These are phyloP conservation scores for Castanopsis chinensis DNA, from an alignment of 306 rosid species.

Conservation along the genomic window DNA sequence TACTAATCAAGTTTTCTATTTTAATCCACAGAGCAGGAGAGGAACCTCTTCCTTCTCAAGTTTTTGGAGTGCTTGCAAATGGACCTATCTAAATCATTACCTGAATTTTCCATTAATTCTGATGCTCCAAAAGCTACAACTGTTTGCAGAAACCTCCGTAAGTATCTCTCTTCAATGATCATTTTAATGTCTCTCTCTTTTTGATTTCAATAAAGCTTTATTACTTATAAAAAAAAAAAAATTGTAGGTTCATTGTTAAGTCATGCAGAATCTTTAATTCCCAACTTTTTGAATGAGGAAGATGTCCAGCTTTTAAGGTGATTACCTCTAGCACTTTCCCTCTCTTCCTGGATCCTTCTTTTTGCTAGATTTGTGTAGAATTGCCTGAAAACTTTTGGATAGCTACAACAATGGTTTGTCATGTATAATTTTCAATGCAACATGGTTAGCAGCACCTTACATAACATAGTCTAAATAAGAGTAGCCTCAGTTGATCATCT, in stretches of 20 bases:
- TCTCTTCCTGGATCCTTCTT: constrained; percentile 2
- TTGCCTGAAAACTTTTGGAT: constrained; percentile 22
- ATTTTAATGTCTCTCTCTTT: too few relatives aligned
- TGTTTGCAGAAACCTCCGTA: constrained; percentile 81
- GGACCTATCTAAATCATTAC: constrained; percentile 58
- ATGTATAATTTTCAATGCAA: not conserved
- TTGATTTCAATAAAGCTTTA: too few relatives aligned
- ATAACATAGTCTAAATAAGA: not conserved
- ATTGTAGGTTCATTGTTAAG: constrained; percentile 87
- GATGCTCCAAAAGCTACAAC: constrained; percentile 58
- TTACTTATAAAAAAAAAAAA: too few relatives aligned
- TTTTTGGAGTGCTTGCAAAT: constrained; percentile 80
- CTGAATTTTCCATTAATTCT: constrained; percentile 64
- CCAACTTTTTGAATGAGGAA: constrained; percentile 71
- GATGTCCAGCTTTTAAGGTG: constrained; percentile 91
- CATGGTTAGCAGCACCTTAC: not conserved
- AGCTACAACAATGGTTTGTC: not conserved
- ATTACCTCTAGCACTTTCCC: constrained; percentile 4
- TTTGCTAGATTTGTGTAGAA: constrained; percentile 17
- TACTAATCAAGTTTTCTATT: constrained; percentile 19
- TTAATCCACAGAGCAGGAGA: constrained; percentile 78
- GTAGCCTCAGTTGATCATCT: not conserved
- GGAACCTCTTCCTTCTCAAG: constrained; percentile 75
- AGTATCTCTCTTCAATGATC: constrained; percentile 25
- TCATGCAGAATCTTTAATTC: constrained; percentile 94